Base-by-base conservation (phyloP, 805 yeast genomes). In the Ogataea paraovalis region DNA sequence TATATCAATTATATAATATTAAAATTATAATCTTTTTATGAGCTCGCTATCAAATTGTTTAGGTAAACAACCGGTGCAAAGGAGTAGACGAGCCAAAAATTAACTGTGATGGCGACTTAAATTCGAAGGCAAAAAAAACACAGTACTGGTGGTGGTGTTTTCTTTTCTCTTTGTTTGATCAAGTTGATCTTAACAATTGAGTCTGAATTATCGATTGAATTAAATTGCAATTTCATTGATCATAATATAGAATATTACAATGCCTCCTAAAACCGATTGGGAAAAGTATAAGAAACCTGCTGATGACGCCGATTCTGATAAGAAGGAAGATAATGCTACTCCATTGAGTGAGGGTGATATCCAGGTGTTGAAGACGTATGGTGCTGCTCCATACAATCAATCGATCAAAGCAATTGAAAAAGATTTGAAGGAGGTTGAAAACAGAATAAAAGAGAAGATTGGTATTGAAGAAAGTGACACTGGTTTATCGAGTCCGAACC, bases 181-280 rank as follows among this genome's bases (percentile, higher is more conserved):
- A n/a, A 4, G 9, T 34, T 34, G 38, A 34, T 34, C 38, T 7
- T 4, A 4, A 5, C 21, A 18, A n/a, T 34, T 34, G 38, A 16
- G 9, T 6, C 5, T 34, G 20, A 16, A 34, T 4, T n/a, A 14
- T 34, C 8, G 38, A 14, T 14, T 7, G n/a, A 14, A 30, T 10
- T 30, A 14, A 34, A 19, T 16, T 30, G n/a, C 14, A 9, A 30
- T 30, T 30, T 30, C 14, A 30, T 12, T 43, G 40, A n/a, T 8
- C n/a, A 13, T 12, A 41, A 14, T 30, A n/a, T 41, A 41, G n/a
- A 33, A 10, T 3, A 4, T 3, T 9, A 45, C 45, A 55, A 91
- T 91, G 97, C 91, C 97, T 52, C 96, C 97, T 58, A 94, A 90
- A 75, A 94, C 90, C 48, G 96, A 94, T 68, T 94, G 99, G 99